These are phyloP conservation scores for Trametes sp. DNA, from an alignment of 1,284 basidiomycete genomes.

Conservation along the genomic window DNA sequence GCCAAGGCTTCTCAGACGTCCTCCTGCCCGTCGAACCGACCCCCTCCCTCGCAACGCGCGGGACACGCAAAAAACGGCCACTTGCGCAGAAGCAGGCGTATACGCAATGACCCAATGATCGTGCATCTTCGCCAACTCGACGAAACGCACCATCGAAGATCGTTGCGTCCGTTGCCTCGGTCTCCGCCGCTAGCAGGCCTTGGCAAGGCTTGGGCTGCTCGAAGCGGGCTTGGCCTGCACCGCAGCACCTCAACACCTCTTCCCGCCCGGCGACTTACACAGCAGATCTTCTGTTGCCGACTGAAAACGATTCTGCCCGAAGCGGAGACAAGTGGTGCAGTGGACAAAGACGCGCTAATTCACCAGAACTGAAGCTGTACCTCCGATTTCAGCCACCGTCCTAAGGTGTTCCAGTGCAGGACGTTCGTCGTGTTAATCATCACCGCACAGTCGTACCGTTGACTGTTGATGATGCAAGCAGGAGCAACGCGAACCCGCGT, in stretches of 20 bases:
- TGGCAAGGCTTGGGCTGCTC: conserved; percentile 18
- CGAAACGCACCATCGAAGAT: conserved; percentile 8
- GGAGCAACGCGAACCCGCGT: too few species aligned
- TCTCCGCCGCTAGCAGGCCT: conserved; percentile 9
- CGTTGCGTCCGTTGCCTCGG: conserved; percentile 6
- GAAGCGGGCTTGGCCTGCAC: conserved; percentile 15
- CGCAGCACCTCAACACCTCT: background rate
- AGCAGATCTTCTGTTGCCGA: too few species aligned
- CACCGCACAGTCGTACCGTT: too few species aligned
- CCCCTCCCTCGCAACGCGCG: conserved; percentile 6
- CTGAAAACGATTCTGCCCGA: too few species aligned
- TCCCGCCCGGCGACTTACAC: background rate
- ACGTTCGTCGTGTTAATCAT: too few species aligned
- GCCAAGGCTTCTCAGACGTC: background rate
- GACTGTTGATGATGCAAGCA: too few species aligned
- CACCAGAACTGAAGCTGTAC: too few species aligned
- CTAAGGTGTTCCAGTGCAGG: too few species aligned
- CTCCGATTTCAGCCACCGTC: too few species aligned
- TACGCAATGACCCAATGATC: background rate
- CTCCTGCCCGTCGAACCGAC: background rate
- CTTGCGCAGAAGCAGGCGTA: background rate
- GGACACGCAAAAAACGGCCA: background rate
- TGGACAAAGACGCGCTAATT: too few species aligned
- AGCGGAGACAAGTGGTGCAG: too few species aligned
- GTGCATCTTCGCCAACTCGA: background rate